These are phyloP conservation scores for Saturnispora gosingensis DNA, from an alignment of 805 yeast species.

Conservation along the genomic window DNA sequence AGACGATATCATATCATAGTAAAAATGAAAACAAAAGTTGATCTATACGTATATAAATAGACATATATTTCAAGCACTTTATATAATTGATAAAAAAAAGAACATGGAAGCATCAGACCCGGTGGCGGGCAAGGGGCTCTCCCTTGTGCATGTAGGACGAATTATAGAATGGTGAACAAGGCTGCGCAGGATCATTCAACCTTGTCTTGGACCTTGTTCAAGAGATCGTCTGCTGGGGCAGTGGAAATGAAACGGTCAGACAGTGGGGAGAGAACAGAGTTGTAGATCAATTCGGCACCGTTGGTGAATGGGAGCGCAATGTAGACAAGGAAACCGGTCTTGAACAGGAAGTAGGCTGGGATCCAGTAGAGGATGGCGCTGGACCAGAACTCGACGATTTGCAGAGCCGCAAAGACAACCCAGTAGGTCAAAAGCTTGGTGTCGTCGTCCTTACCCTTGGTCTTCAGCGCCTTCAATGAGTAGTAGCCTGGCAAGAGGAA, in stretches of 20 bases:
- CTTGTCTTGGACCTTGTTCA: constrained; percentile 39
- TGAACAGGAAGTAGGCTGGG: constrained; percentile 93
- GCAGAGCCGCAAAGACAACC: constrained; percentile 94
- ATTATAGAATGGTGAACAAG: neutral
- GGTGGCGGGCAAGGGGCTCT: neutral
- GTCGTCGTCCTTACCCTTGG: constrained; percentile 64
- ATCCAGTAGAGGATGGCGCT: constrained; percentile 87
- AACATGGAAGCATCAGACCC: neutral
- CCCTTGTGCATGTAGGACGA: neutral
- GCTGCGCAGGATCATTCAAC: constrained; percentile 25
- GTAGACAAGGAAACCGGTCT: constrained; percentile 79
- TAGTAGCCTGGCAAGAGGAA: constrained; percentile 84
- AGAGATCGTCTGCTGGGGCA: constrained; percentile 29
- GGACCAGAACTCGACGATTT: constrained; percentile 93
- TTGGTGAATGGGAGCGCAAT: constrained; percentile 80
- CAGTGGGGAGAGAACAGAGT: constrained; percentile 57
- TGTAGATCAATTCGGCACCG: constrained; percentile 75
- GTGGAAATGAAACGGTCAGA: constrained; percentile 32
- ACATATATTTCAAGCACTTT: neutral
- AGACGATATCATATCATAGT: neutral
- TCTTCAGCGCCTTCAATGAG: constrained; percentile 76
- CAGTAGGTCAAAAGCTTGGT: constrained; percentile 87
- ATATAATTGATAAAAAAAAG: neutral
- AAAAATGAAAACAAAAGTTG: neutral
- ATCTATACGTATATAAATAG: too few species aligned